Evolutionary conservation across 106 monocot species (phyloP).

Genomic region (Hemerocallis citrina): DNA sequence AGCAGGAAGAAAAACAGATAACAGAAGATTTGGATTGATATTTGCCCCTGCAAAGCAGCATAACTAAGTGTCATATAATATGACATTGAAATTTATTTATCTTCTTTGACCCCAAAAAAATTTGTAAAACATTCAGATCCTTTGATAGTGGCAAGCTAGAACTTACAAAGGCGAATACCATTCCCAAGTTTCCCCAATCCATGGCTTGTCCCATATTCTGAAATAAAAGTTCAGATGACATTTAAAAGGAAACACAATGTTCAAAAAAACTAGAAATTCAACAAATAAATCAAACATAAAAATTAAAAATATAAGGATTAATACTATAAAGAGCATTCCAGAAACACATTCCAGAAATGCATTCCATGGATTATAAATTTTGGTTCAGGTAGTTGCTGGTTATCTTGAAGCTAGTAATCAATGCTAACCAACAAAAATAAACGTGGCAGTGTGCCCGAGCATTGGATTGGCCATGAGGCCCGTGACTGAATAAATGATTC

Average conservation of each 20-base stretch:
- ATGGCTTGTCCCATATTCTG: constrained; percentile 76
- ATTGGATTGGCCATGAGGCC: too few relatives aligned
- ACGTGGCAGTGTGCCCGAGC: too few relatives aligned
- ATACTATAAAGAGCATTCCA: not conserved
- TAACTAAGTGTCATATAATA: not conserved
- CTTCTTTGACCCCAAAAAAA: not conserved
- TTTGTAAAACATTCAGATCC: not conserved
- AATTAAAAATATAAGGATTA: not conserved
- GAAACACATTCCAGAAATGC: not conserved
- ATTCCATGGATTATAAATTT: not conserved
- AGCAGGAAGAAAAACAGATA: constrained; percentile 93
- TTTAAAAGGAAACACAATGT: not conserved
- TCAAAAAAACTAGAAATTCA: too few relatives aligned
- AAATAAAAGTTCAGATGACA: not conserved
- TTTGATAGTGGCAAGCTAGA: not conserved
- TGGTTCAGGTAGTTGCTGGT: not conserved
- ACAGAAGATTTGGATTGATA: constrained; percentile 81
- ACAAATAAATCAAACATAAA: not conserved
- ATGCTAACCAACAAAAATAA: not conserved
- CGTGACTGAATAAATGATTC: too few relatives aligned
- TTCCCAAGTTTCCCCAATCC: constrained; percentile 84
- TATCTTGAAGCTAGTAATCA: not conserved
- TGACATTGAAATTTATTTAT: not conserved
- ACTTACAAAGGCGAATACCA: constrained; percentile 92
- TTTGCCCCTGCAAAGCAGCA: constrained; percentile 62